Evolutionary conservation across 1,284 basidiomycete genomes (phyloP), one percentile per base, ranked within the genome.

Genomic region (Boletellus deceptivus): DNA sequence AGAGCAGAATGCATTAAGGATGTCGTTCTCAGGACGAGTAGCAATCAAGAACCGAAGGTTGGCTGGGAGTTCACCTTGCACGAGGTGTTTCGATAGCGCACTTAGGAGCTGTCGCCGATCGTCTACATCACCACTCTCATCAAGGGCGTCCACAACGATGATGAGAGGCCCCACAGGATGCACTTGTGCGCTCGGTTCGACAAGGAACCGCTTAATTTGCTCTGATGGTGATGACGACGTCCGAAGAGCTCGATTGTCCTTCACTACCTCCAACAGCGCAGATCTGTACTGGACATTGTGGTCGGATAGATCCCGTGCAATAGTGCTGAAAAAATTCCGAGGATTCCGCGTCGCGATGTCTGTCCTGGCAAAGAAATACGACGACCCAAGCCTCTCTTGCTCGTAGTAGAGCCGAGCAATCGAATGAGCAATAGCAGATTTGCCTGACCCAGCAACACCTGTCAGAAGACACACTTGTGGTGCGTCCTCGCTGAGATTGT

Each of bases 71-170:
- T 34, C 10, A 1, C 22, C 1, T 3, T 43, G 20, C 0, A 31
- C 6, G 2, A 57, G 22, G 7, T 29, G 36, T 1, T 17, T 20
- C 0, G 46, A 47, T 1, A 57, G 10, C 1, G 29, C 9, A 1
- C 17, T 10, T 1, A 57, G 18, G 24, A 56, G 40, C 5, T 25
- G 24, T 24, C 17, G 20, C 1, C 57, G 49, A 35, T 14, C 8
- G 1, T 13, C 7, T 17, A 11, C 5, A 18, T 57, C 25, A 0
- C 54, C 48, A 16, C 57, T 45, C 13, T 57, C 57, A 1, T 59
- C 46, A 2, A 57, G 41, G 0, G 58, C 56, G 3, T 58, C 58
- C 0, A 58, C n/a, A 1, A 58, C 34, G 3, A 58, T 7, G 18
- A 58, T 2, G 1, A 57, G 13, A 1, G 55, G 45, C 2, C 54